Evolutionary conservation across 345 rosid species (phyloP).

Genomic region (Draba incana): DNA sequence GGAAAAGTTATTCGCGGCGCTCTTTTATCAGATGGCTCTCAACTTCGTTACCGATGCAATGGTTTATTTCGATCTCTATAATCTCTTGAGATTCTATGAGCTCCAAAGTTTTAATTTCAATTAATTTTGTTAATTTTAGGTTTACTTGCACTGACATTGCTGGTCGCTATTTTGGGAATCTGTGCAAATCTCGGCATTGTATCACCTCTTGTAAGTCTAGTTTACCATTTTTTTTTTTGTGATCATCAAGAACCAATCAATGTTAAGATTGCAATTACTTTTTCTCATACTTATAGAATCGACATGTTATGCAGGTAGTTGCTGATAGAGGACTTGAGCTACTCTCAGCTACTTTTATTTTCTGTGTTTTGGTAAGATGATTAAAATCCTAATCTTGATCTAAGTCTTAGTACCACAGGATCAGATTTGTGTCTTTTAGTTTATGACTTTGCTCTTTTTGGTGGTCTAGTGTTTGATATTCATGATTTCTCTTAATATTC

Average conservation of each 20-base stretch:
- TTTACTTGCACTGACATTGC: constrained; percentile 54
- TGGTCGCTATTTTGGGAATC: constrained; percentile 62
- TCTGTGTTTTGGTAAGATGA: constrained; percentile 73
- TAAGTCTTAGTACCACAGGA: not conserved
- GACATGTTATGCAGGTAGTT: constrained; percentile 55
- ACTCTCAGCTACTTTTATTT: constrained; percentile 70
- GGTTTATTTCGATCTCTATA: constrained; percentile 41
- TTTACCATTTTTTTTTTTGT: not conserved
- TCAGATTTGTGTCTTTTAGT: not conserved
- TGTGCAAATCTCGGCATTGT: constrained; percentile 58
- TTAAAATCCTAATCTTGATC: not conserved
- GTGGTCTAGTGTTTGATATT: not conserved
- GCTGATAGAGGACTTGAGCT: constrained; percentile 85
- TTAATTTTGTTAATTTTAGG: constrained; percentile 45
- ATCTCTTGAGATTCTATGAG: constrained; percentile 1
- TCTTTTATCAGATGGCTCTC: constrained; percentile 64
- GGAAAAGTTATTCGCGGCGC: constrained; percentile 75
- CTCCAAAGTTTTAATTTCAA: not conserved
- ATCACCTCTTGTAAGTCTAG: constrained; percentile 58
- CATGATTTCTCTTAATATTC: constrained; percentile 20
- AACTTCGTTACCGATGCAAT: constrained; percentile 75
- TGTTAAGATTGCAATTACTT: constrained; percentile 6
- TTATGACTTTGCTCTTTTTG: not conserved
- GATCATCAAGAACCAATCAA: too few species aligned
- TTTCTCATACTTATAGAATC: constrained; percentile 7